Conservation (phyloP, 371 early-diverging fungal genomes). For the Funneliformis caledonium region DNA sequence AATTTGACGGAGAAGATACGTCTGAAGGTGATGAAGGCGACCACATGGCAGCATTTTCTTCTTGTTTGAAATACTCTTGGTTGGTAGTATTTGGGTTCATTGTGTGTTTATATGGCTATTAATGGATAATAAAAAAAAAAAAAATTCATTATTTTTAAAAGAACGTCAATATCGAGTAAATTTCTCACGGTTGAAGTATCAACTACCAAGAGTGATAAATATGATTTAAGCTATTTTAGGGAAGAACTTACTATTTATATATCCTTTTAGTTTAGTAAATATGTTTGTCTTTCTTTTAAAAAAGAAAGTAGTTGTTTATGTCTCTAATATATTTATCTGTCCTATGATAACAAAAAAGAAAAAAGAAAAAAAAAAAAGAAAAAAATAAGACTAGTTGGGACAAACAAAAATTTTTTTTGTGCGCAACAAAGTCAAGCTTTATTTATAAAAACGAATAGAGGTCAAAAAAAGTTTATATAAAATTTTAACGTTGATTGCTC, state of each 20-base stretch:
- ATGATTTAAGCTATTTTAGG: background rate
- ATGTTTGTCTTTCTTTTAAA: background rate
- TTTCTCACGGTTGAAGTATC: too few relatives aligned
- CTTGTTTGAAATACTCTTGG: conserved; percentile 25
- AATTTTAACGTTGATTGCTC: conserved; percentile 36
- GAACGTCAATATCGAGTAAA: too few relatives aligned
- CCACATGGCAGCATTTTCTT: conserved; percentile 27
- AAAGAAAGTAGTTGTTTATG: too few relatives aligned
- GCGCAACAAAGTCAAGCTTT: too few relatives aligned
- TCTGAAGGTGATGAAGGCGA: conserved; percentile 18
- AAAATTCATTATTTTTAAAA: background rate
- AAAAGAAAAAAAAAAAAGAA: too few relatives aligned
- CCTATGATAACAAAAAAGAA: too few relatives aligned
- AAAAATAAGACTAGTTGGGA: background rate
- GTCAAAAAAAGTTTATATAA: background rate
- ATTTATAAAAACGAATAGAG: background rate
- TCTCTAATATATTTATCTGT: too few relatives aligned
- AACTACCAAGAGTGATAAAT: background rate
- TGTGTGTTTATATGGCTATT: background rate
- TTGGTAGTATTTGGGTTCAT: conserved; percentile 26
- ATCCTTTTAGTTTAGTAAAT: background rate
- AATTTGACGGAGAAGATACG: background rate
- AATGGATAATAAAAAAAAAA: background rate
- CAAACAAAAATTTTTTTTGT: conserved; percentile 5
- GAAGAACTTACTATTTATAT: background rate